phyloP scores from a whole-genome alignment of 2,329 filamentous ascomycete species.

The Trichothecium sympodiale region DNA sequence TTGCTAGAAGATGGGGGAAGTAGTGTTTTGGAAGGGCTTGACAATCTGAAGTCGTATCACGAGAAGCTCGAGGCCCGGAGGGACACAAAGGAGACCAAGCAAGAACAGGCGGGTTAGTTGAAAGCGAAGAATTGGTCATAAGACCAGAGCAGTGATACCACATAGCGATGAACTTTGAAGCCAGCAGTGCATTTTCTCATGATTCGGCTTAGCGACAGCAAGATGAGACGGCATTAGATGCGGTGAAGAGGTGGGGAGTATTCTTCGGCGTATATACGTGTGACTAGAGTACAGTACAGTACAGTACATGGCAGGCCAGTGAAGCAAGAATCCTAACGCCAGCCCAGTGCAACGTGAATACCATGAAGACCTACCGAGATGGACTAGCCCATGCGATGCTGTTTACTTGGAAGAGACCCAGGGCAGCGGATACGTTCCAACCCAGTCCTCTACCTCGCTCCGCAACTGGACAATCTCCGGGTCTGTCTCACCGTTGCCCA shows the following conservation, averaged over 20 bases:
- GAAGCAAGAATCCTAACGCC: too few relatives aligned
- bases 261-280: too few relatives aligned
- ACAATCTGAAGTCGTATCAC: conserved; percentile 26
- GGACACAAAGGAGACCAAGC: conserved; percentile 11
- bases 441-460: conserved; percentile 69
- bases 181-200: too few relatives aligned
- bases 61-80: conserved; percentile 13
- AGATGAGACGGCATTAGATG: too few relatives aligned
- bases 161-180: too few relatives aligned
- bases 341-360: too few relatives aligned
- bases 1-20: conserved; percentile 18
- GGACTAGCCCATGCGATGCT: too few relatives aligned
- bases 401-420: conserved; percentile 39
- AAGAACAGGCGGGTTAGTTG: neutral
- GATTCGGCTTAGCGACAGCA: too few relatives aligned
- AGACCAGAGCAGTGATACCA: neutral
- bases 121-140: neutral
- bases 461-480: conserved; percentile 62
- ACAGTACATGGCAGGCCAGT: too few relatives aligned
- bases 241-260: too few relatives aligned
- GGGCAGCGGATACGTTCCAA: conserved; percentile 60
- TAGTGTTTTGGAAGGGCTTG: conserved; percentile 17
- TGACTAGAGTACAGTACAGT: too few relatives aligned
- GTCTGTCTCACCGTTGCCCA: conserved; percentile 56
- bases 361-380: too few relatives aligned